These are phyloP conservation scores for Mycena kentingensis DNA, from an alignment of 768 basidiomycete genomes.

Conservation along the genomic window DNA sequence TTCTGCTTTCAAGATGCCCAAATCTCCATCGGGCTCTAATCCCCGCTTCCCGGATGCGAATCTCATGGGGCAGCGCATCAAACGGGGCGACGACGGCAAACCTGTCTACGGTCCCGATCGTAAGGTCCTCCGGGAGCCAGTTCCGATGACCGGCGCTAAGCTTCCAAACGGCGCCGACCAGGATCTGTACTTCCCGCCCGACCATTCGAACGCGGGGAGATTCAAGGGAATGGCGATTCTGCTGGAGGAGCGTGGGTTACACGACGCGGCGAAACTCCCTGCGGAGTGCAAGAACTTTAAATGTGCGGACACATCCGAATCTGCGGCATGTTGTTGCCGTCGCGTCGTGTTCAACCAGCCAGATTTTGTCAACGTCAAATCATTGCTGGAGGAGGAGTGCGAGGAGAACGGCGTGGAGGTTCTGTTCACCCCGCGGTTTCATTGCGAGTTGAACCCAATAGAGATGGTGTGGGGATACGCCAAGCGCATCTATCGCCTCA, in stretches of 20 bases:
- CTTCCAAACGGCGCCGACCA: conserved; percentile 30
- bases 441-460: conserved; percentile 30
- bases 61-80: background rate
- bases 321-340: conserved; percentile 34
- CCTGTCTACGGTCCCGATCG: conserved; percentile 26
- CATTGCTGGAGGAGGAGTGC: conserved; percentile 1
- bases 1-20: conserved; percentile 39
- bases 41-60: background rate
- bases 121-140: conserved; percentile 26
- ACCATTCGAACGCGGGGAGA: conserved; percentile 21
- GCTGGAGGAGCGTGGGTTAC: conserved; percentile 7
- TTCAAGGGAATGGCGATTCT: conserved; percentile 38
- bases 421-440: conserved; percentile 3
- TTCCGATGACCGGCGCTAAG: conserved; percentile 32
- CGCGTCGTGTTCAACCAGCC: conserved; percentile 26
- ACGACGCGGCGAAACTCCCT: no score
- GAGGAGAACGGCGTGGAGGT: background rate
- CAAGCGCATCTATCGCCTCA: conserved; percentile 24
- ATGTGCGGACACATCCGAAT: conserved; percentile 21
- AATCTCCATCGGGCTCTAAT: conserved; percentile 18
- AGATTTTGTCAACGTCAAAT: conserved; percentile 23
- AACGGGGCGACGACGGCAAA: conserved; percentile 23
- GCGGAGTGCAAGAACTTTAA: conserved; percentile 28
- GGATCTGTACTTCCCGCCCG: conserved; percentile 33
- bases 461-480: conserved; percentile 29